Conservation (phyloP, 148 eudicot genomes). For the Chenopodium album region DNA sequence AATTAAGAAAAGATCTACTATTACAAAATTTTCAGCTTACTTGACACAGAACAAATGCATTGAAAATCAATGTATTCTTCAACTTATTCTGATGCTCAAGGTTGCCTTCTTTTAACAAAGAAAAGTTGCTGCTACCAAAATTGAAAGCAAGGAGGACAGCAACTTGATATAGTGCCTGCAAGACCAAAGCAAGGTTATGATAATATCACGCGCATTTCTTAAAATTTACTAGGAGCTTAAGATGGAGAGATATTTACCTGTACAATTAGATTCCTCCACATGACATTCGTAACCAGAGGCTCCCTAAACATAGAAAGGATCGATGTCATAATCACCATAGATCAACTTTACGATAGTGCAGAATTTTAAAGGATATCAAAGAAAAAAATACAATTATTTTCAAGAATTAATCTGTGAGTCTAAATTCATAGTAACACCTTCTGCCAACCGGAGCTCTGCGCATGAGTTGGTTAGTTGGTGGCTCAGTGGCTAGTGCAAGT, state of each 20-base stretch:
- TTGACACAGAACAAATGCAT: constrained; percentile 84
- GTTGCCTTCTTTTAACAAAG: constrained; percentile 41
- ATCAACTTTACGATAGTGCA: neutral
- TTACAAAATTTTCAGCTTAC: constrained; percentile 37
- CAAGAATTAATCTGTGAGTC: neutral
- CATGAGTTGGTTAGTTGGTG: constrained; percentile 93
- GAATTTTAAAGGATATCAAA: neutral
- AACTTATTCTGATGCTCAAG: constrained; percentile 53
- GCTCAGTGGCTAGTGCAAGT: constrained; percentile 91
- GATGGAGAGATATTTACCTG: constrained; percentile 48
- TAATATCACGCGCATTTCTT: neutral
- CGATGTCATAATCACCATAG: neutral
- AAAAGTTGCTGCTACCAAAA: constrained; percentile 51
- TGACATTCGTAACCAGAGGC: constrained; percentile 92
- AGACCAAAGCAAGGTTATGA: neutral
- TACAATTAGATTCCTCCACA: constrained; percentile 92
- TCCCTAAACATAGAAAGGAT: constrained; percentile 53
- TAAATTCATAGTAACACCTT: constrained; percentile 34
- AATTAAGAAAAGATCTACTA: no score
- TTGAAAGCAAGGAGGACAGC: constrained; percentile 65
- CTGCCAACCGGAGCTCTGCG: constrained; percentile 87
- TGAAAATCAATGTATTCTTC: constrained; percentile 80
- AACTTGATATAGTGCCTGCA: constrained; percentile 90
- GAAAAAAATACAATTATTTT: neutral
- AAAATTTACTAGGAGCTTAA: neutral